phyloP scores from a whole-genome alignment of 106 monocot species.

The Phalaenopsis aphrodite region DNA sequence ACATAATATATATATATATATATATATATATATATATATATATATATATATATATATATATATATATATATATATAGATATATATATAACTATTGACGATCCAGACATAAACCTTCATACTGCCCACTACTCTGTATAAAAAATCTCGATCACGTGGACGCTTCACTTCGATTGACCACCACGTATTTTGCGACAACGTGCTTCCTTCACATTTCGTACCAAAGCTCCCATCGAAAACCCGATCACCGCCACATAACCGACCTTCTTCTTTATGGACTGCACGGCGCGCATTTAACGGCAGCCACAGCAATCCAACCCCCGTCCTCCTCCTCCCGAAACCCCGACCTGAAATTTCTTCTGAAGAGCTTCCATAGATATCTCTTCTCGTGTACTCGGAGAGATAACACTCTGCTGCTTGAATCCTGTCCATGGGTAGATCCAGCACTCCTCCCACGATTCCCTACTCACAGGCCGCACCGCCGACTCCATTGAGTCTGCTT shows the following conservation, averaged over 20 bases:
- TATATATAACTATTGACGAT: too few species aligned
- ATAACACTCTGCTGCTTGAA: neutral
- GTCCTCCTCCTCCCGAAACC: neutral
- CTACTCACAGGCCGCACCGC: neutral
- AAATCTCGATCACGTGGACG: too few species aligned
- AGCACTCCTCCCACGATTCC: conserved; percentile 7
- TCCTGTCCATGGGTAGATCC: neutral
- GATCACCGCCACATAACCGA: neutral
- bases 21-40: too few species aligned
- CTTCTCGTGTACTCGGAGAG: neutral
- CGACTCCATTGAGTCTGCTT: too few species aligned
- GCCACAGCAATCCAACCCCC: neutral
- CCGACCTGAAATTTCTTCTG: conserved; percentile 1
- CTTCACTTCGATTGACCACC: too few species aligned
- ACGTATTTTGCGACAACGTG: too few species aligned
- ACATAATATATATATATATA: too few species aligned
- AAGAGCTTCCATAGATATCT: neutral
- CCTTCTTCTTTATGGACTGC: neutral
- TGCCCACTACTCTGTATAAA: too few species aligned
- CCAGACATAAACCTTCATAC: too few species aligned
- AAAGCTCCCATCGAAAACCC: neutral
- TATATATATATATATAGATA: too few species aligned
- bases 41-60: too few species aligned
- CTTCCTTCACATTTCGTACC: too few species aligned
- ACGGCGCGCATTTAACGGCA: neutral